Conservation (phyloP, 495 filamentous ascomycete genomes). For the Aspergillus sclerotiicarbonarius region DNA sequence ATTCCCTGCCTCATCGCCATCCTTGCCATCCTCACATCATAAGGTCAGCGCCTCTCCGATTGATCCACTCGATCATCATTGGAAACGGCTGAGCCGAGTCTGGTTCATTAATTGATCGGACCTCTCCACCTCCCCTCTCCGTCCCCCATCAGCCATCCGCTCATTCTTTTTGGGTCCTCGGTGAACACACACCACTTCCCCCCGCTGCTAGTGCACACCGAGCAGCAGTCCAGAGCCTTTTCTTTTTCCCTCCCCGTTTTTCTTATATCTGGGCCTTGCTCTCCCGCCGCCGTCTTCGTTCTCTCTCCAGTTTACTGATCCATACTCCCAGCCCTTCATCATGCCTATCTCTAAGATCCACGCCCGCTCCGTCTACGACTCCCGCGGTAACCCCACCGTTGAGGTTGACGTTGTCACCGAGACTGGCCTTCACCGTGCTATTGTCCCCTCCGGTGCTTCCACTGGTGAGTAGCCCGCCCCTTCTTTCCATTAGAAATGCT, state of each 20-base stretch:
- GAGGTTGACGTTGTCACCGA: conserved; percentile 96
- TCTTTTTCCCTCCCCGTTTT: conserved; percentile 14
- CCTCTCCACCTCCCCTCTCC: conserved; percentile 20
- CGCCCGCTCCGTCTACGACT: conserved; percentile 99
- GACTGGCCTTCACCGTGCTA: conserved; percentile 95
- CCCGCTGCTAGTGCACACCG: conserved; percentile 41
- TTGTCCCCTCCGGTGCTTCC: conserved; percentile 97
- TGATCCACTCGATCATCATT: conserved; percentile 6
- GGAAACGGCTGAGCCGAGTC: conserved; percentile 6
- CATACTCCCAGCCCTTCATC: conserved; percentile 38
- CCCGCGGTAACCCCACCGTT: conserved; percentile 95
- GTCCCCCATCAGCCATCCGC: conserved; percentile 15
- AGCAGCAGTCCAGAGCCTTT: conserved; percentile 26
- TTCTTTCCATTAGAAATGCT: conserved; percentile 5
- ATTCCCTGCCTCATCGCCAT: neutral
- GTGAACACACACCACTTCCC: conserved; percentile 35
- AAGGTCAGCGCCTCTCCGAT: neutral
- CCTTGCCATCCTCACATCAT: neutral
- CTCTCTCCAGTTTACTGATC: conserved; percentile 21
- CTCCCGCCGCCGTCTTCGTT: conserved; percentile 14
- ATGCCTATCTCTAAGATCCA: conserved; percentile 99
- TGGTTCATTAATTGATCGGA: conserved; percentile 20
- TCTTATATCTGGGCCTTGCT: conserved; percentile 19
- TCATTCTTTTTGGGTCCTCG: conserved; percentile 48
- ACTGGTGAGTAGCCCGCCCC: conserved; percentile 64